phyloP scores from a whole-genome alignment of 306 rosid genomes.

The Vigna radiata region DNA sequence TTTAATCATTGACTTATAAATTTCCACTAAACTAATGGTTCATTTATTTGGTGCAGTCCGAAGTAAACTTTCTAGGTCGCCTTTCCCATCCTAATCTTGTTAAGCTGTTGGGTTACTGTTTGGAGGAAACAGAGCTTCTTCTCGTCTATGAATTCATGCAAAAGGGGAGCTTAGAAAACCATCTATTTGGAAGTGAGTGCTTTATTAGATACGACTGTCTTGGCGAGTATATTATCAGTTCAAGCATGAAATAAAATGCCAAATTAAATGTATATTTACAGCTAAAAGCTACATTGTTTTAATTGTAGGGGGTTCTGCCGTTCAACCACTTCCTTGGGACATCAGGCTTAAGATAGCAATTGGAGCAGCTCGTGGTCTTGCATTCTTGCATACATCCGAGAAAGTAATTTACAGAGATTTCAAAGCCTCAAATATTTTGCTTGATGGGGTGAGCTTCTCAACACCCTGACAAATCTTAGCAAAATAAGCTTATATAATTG shows the following conservation, averaged over 20 bases:
- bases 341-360: constrained; percentile 88
- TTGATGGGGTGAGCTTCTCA: constrained; percentile 72
- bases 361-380: constrained; percentile 93
- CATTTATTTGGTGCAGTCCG: constrained; percentile 73
- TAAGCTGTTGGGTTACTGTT: constrained; percentile 85
- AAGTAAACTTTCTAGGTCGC: constrained; percentile 84
- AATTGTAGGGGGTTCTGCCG: constrained; percentile 76
- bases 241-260: constrained; percentile 29
- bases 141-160: constrained; percentile 95
- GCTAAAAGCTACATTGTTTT: constrained; percentile 9
- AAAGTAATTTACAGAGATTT: constrained; percentile 92
- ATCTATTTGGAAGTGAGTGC: constrained; percentile 92
- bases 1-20: background rate
- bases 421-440: constrained; percentile 94
- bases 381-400: constrained; percentile 89
- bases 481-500: background rate
- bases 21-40: constrained; percentile 27
- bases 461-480: background rate
- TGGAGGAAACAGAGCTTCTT: constrained; percentile 80
- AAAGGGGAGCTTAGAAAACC: constrained; percentile 90
- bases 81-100: constrained; percentile 95
- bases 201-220: constrained; percentile 19
- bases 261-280: constrained; percentile 26
- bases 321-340: constrained; percentile 86
- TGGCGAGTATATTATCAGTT: background rate